Percentiles rank a stretch among this genome's conserved stretches.
phyloP scores from a whole-genome alignment of 257 asterid genomes.

The Craterostigma plantagineum region DNA sequence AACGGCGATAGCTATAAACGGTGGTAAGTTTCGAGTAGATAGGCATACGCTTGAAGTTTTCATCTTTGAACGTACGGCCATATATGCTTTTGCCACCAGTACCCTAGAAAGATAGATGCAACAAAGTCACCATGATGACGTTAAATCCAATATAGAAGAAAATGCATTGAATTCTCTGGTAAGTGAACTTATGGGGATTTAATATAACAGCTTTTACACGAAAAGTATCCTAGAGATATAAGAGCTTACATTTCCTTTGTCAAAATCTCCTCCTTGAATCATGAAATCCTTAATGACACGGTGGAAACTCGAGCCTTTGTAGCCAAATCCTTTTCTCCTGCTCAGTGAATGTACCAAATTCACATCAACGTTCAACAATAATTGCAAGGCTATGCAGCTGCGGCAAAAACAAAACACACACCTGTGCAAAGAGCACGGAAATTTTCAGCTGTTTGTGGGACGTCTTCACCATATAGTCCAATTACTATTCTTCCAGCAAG shows the following conservation, averaged over 20 bases:
- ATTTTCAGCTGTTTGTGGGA: constrained; percentile 86
- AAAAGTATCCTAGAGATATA: neutral
- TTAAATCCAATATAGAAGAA: constrained; percentile 4
- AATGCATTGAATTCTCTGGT: neutral
- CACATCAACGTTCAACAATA: constrained; percentile 6
- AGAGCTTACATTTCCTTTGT: constrained; percentile 79
- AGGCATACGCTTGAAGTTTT: constrained; percentile 76
- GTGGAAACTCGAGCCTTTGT: constrained; percentile 77
- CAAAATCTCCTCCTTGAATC: constrained; percentile 99
- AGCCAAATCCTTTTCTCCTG: constrained; percentile 96
- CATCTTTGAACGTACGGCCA: constrained; percentile 89
- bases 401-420: constrained; percentile 6
- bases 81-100: constrained; percentile 97
- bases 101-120: constrained; percentile 32
- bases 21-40: constrained; percentile 6
- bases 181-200: no score
- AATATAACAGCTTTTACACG: no score
- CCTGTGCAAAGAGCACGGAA: constrained; percentile 97
- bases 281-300: constrained; percentile 92
- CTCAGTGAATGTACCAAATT: constrained; percentile 9
- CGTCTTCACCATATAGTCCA: constrained; percentile 90
- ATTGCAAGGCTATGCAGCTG: constrained; percentile 3
- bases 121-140: constrained; percentile 4
- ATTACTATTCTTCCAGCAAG: constrained; percentile 77
- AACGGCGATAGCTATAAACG: constrained; percentile 1